Evolutionary conservation across 306 rosid genomes (phyloP), one percentile per base, ranked within the genome.

Genomic region (Sicyos edulis): DNA sequence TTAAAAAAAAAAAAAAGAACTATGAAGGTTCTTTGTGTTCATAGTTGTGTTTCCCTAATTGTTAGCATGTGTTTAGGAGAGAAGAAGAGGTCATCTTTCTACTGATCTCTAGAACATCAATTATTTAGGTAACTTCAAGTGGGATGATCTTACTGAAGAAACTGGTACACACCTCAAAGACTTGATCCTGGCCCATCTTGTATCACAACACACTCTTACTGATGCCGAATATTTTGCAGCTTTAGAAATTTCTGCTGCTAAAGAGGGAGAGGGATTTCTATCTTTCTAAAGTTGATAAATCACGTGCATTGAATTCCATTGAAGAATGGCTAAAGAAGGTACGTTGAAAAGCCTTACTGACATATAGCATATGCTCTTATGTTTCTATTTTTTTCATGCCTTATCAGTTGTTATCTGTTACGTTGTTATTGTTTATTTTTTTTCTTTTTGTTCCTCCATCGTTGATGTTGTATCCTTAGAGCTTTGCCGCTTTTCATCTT

Each of bases 31-130:
- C 61, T 54, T 65, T 67, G 15, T 62, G 42, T 11, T 69, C 66
- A 54, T 69, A 71, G 70, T 68, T 65, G 17, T 21, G 13, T 74
- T 70, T 45, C 44, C 32, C 44, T 74, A 52, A 44, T 72, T 42
- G 4, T 72, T 50, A 54, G 51, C 61, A 72, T 47, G 17, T 77
- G 53, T 71, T 24, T 75, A 92, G 98, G 98, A 72, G 98, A 97
- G 50, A 93, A 60, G 83, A 93, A 88, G 85, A 90, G 90, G 77
- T 90, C 95, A 10, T 70, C 91, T 16, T 88, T 93, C 83, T 85
- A 85, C 77, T 81, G 98, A 93, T 82, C 83, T 90, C 78, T 93
- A 97, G 98, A 93, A 88, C 82, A 88, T 93, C 83, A 93, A 90
- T 79, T 93, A 93, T 78, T 83, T 91, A 49, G 88, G 96, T 80